phyloP scores from a whole-genome alignment of 108 stramenopile genomes.

The Parmales sp. region DNA sequence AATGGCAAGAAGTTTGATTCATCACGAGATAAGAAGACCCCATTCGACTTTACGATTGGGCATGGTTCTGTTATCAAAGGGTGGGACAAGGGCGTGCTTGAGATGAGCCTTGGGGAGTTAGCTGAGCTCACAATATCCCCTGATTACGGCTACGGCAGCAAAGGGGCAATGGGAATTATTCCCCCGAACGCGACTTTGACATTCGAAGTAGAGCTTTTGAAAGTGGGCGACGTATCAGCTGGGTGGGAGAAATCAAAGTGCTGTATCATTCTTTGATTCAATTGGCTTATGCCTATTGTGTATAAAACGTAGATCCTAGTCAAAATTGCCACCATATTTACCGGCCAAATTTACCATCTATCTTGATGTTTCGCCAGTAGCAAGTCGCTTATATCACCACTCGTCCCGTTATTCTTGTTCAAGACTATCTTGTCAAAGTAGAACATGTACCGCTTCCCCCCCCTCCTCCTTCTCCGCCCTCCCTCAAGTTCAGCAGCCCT shows the following conservation, averaged over 20 bases:
- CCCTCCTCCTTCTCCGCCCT: too few species aligned
- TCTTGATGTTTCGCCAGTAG: too few species aligned
- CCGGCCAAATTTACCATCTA: too few species aligned
- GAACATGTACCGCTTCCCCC: too few species aligned
- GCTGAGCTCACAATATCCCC: constrained; percentile 57
- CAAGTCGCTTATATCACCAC: too few species aligned
- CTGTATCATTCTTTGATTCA: background rate
- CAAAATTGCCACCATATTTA: too few species aligned
- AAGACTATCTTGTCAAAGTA: too few species aligned
- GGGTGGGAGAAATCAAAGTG: background rate
- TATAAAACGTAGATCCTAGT: too few species aligned
- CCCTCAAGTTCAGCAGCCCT: too few species aligned
- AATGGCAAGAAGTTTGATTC: constrained; percentile 68
- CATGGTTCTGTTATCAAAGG: constrained; percentile 60
- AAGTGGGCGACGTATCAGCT: background rate
- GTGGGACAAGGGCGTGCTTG: constrained; percentile 47
- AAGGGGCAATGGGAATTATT: constrained; percentile 73
- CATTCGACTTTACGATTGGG: constrained; percentile 64
- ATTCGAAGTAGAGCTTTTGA: constrained; percentile 33
- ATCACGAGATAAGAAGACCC: constrained; percentile 49
- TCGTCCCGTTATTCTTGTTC: too few species aligned
- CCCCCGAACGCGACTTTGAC: constrained; percentile 36
- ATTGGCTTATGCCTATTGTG: too few species aligned
- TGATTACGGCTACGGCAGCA: constrained; percentile 71
- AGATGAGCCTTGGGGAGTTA: constrained; percentile 65